Evolutionary conservation across 2,329 filamentous ascomycete species (phyloP).

Genomic region (Leptographium procerum): DNA sequence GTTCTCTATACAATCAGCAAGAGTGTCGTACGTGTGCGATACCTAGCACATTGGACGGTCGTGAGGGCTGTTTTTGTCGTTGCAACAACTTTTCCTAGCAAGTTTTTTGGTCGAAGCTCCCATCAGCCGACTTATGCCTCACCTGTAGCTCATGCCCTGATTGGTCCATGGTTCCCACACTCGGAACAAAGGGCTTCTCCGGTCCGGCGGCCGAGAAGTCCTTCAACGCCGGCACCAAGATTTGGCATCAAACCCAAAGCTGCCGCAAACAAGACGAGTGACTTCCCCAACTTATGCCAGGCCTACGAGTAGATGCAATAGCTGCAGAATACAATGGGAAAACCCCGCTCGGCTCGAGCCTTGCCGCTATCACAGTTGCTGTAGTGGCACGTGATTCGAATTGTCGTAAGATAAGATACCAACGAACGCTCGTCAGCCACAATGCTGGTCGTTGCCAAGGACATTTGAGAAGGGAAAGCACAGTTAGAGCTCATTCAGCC

Average conservation of each 20-base stretch:
- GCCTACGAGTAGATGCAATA: background rate
- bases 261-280: background rate
- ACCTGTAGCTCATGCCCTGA: conserved; percentile 2
- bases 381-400: background rate
- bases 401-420: background rate
- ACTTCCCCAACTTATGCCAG: background rate
- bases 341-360: background rate
- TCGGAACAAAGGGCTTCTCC: conserved; percentile 6
- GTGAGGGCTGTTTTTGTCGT: background rate
- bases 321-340: background rate
- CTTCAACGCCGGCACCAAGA: background rate
- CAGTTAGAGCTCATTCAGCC: background rate
- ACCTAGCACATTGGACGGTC: background rate
- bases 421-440: background rate
- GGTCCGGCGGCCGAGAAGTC: conserved; percentile 1
- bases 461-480: background rate
- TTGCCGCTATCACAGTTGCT: background rate
- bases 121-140: background rate
- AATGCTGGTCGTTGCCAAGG: background rate
- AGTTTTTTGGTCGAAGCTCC: conserved; percentile 10
- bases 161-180: conserved; percentile 1
- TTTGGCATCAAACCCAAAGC: background rate
- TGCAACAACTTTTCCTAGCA: background rate
- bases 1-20: background rate
- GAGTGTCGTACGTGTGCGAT: background rate